These are phyloP conservation scores for Angomonas ambiguus DNA, from an alignment of 208 protist species.

Conservation along the genomic window DNA sequence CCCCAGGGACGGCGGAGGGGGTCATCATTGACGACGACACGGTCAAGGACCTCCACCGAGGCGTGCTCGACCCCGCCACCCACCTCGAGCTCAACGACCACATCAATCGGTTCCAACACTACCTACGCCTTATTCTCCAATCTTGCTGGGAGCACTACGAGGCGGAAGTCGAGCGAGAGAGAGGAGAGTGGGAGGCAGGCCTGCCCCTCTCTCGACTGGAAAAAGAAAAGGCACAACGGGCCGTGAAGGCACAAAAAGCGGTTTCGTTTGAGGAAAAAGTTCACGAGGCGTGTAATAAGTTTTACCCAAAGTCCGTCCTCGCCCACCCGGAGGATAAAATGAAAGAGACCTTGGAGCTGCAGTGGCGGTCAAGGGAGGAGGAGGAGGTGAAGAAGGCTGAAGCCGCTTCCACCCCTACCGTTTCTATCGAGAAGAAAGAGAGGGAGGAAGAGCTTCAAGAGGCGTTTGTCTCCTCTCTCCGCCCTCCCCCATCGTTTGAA, in stretches of 20 bases:
- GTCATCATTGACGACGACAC: constrained; percentile 52
- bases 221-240: background rate
- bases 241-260: background rate
- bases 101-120: constrained; percentile 40
- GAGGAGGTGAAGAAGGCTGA: too few relatives aligned
- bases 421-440: background rate
- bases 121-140: constrained; percentile 41
- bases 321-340: too few relatives aligned
- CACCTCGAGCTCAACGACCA: constrained; percentile 66
- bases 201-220: background rate
- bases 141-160: constrained; percentile 39
- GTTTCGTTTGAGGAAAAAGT: background rate
- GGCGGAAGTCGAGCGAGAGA: background rate
- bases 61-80: constrained; percentile 48
- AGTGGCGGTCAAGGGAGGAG: too few relatives aligned
- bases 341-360: too few relatives aligned
- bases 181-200: background rate
- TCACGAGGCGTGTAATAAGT: background rate
- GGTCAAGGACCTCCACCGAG: constrained; percentile 47
- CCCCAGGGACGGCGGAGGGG: background rate
- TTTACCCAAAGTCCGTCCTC: background rate
- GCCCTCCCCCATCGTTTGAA: constrained; percentile 31
- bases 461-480: background rate
- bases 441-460: background rate
- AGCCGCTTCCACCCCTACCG: too few relatives aligned